Percentiles rank a stretch among this genome's conserved stretches.
These are phyloP conservation scores for Spatholobus suberectus DNA, from an alignment of 306 rosid species.

Conservation along the genomic window DNA sequence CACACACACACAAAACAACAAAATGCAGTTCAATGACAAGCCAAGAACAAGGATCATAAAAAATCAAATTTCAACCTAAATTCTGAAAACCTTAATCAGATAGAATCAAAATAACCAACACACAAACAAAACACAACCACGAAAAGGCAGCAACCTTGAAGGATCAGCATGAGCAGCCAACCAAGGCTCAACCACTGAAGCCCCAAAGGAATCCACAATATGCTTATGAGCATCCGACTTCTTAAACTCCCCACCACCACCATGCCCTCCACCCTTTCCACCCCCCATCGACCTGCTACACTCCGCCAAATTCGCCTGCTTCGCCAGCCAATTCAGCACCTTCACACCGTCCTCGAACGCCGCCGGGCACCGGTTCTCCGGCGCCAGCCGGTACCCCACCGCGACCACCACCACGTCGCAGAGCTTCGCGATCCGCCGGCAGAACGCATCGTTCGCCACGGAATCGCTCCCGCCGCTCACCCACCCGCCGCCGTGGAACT, in stretches of 20 bases:
- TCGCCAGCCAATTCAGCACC: constrained; percentile 92
- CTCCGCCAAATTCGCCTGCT: constrained; percentile 94
- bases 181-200: constrained; percentile 94
- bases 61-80: constrained; percentile 18
- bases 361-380: constrained; percentile 88
- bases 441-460: constrained; percentile 76
- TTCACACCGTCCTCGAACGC: constrained; percentile 91
- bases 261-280: constrained; percentile 38
- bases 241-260: constrained; percentile 57
- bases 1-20: not conserved
- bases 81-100: constrained; percentile 12
- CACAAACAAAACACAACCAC: not conserved
- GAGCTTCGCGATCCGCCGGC: constrained; percentile 77
- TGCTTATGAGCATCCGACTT: constrained; percentile 67
- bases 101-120: not conserved
- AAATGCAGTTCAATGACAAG: constrained; percentile 30
- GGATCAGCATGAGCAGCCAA: constrained; percentile 94
- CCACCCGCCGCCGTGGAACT: constrained; percentile 99
- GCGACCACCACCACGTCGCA: constrained; percentile 88
- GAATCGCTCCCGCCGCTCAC: constrained; percentile 93
- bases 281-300: constrained; percentile 78
- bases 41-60: not conserved
- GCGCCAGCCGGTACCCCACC: constrained; percentile 86
- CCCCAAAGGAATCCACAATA: constrained; percentile 87
- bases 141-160: constrained; percentile 63